Evolutionary conservation across 768 basidiomycete species (phyloP), one percentile per base, ranked within the genome.

Genomic region (Termitomyces heimii): DNA sequence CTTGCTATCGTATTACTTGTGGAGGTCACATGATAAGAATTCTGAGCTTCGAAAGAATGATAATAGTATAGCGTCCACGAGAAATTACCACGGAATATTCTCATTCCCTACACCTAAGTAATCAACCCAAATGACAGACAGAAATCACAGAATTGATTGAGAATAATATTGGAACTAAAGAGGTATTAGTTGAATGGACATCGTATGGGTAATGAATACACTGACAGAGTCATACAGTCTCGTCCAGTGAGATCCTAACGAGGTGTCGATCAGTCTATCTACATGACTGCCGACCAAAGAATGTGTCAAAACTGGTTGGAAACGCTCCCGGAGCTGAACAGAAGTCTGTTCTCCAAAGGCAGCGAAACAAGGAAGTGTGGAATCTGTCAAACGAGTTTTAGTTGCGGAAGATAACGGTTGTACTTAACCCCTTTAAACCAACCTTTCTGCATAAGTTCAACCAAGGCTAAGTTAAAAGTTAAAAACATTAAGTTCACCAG

Each of bases 371-470:
- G 93, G 94, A 24, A 96, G 76, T 24, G 85, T 81, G 1, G 94
- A 97, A 68, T 96, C 94, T 94, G 16, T 32, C 4, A 29, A 58
- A 7, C 39, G 22, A 24, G 2, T 42, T 28, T 51, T 2, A 39
- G 37, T 39, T 20, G 29, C 20, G 18, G 12, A 39, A 52, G n/a
- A 2, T 7, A 7, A 40, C 7, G 12, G 26, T 34, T 51, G 13
- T n/a, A 18, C 32, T 18, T n/a, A n/a, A 28, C 10, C 2, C 18
- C 5, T 32, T 12, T 7, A 20, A 40, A 54, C 55, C 34, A 7
- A 63, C 92, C 89, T 80, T 94, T 95, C 72, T 98, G 96, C 97
- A 98, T 98, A 53, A 98, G 76, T 68, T 98, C 97, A 39, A 98
- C 94, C 64, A 98, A 79, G 1, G 75, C 75, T 75, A 32, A n/a